Evolutionary conservation across 2,329 filamentous ascomycete genomes (phyloP), one percentile per base, ranked within the genome.

Genomic region (Colletotrichum tamarilloi): DNA sequence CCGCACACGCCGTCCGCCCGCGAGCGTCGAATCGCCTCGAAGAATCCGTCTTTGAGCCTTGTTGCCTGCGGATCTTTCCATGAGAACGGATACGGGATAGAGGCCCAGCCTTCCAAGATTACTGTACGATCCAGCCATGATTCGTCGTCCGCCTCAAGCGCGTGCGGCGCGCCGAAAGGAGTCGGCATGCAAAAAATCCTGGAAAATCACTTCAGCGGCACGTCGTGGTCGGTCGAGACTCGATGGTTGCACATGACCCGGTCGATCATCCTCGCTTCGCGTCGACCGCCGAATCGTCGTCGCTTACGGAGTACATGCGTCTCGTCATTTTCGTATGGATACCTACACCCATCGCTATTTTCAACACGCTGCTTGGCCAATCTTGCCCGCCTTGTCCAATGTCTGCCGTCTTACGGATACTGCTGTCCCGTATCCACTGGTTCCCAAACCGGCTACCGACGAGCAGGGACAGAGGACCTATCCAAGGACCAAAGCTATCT

Each of bases 241-340:
- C 32, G 32, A 35, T 35, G 32, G 7, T 8, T 32, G n/a, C 56
- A 58, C 56, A 58, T 58, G 56, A 35, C 56, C 56, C 56, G 28
- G 19, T 30, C 56, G 56, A 58, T 58, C 56, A 32, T 7, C 56
- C 56, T 58, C 56, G 56, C 56, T 58, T 58, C 56, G 56, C 56
- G 12, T 58, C 28, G 28, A 58, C 56, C 28, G 26, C 56, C 56
- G 56, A 32, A 58, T 58, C 56, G 56, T 58, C 28, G 56, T 58
- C 28, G 56, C 53, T 56, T 5, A 35, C 32, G 32, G 32, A 35
- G 32, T 30, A 56, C 53, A 28, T 56, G 24, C 53, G 53, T 19
- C 42, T 19, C 53, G 24, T 28, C 14, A 8, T n/a, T 6, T 32
- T 32, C 11, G 56, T 22, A 19, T 57, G 55, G 55, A 57, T 32